Evolutionary conservation across 2,329 filamentous ascomycete species (phyloP).

Genomic region (Nothophaeocryptopus gaeumannii): DNA sequence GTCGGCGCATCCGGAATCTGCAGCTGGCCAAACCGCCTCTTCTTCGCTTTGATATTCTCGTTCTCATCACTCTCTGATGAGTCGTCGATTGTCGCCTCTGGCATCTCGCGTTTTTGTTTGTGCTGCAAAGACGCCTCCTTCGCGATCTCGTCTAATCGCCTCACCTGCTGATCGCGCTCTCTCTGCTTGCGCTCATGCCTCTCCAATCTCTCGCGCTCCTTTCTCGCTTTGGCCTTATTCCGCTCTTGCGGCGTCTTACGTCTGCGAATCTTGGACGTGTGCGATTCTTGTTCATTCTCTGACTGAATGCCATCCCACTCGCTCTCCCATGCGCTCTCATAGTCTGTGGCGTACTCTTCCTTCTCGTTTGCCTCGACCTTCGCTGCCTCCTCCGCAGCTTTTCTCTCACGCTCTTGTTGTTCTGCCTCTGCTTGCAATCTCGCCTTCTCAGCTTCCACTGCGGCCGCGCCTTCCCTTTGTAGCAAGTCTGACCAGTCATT

Average conservation of each 20-base stretch:
- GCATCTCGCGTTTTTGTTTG: conserved; percentile 11
- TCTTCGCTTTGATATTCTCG: conserved; percentile 52
- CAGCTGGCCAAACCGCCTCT: conserved; percentile 69
- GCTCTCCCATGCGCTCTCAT: conserved; percentile 89
- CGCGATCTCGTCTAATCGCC: conserved; percentile 68
- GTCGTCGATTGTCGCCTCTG: not conserved
- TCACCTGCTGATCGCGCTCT: conserved; percentile 67
- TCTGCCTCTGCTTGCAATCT: conserved; percentile 65
- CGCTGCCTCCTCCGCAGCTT: conserved; percentile 69
- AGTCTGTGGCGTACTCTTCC: conserved; percentile 59
- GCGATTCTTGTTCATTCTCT: conserved; percentile 60
- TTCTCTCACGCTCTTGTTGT: conserved; percentile 65
- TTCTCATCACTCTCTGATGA: conserved; percentile 28
- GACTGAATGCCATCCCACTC: conserved; percentile 61
- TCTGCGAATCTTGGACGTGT: conserved; percentile 67
- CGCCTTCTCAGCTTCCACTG: conserved; percentile 73
- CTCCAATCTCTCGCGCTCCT: conserved; percentile 75
- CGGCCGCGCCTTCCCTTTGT: conserved; percentile 71
- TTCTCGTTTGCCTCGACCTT: conserved; percentile 72
- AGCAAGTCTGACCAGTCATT: conserved; percentile 79
- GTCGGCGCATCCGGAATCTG: conserved; percentile 66
- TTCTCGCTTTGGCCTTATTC: conserved; percentile 83
- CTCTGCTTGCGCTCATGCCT: conserved; percentile 75
- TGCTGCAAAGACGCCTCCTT: conserved; percentile 60
- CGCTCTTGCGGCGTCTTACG: conserved; percentile 83